Evolutionary conservation across 2,329 filamentous ascomycete species (phyloP), one percentile per base, ranked within the genome.

Genomic region (Cylindrodendrum hubeiense): DNA sequence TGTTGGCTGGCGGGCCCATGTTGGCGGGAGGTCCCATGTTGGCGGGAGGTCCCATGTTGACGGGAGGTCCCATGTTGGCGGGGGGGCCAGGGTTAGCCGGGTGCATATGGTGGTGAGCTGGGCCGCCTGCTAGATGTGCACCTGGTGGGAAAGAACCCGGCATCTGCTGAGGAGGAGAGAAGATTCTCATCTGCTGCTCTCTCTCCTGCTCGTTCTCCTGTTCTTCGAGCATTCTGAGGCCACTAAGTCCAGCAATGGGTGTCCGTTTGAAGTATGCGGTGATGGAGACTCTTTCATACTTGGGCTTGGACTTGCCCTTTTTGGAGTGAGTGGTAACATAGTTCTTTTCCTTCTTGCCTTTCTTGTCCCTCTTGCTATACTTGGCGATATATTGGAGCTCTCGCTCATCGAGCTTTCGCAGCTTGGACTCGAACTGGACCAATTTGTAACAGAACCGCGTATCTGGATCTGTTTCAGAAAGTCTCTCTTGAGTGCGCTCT

Each of bases 251-350:
- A 1, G 67, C 65, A 22, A 73, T 76, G 2, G 82, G 83, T 3
- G 74, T 74, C 9, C 80, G 77, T 67, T 80, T 82, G 69, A 84
- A 86, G 71, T 85, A 86, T 12, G 79, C 81, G 1, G 79, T 84
- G 44, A 87, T 74, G 10, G 80, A 80, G 9, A 79, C 67, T 10
- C 79, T 78, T 67, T 85, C 80, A 15, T 71, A 73, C n/a, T 69
- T 73, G 51, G 60, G 75, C 66, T 74, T 79, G 5, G 73, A 67
- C 68, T 76, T 79, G 26, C 50, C 33, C 60, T 75, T 68, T 49
- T 67, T 68, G 7, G 54, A 28, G 37, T 39, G 37, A 57, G 66
- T 30, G 21, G 43, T 60, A 28, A 39, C 44, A 19, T 70, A 51
- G 43, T 66, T 74, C 57, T 66, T 73, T 17, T 66, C 65, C 34